phyloP scores from a whole-genome alignment of 2,329 filamentous ascomycete species.

The Pleurostoma richardsiae region DNA sequence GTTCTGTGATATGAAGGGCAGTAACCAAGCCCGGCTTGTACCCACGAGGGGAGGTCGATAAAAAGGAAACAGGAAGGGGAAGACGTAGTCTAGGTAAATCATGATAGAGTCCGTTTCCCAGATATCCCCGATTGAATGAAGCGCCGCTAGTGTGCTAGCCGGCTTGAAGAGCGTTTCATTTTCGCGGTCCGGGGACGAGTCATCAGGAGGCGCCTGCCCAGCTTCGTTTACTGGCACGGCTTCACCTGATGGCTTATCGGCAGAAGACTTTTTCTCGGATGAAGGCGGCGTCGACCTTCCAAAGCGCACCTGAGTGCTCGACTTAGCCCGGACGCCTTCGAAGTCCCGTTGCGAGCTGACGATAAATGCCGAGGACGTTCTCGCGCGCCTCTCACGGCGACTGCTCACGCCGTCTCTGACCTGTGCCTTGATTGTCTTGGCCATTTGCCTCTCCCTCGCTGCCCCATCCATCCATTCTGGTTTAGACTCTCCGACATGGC shows the following conservation, averaged over 20 bases:
- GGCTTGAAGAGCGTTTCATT: too few species aligned
- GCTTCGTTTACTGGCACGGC: too few species aligned
- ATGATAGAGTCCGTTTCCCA: slow-evolving; percentile 30
- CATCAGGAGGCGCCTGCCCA: too few species aligned
- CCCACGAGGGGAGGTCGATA: slow-evolving; percentile 46
- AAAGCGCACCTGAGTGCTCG: too few species aligned
- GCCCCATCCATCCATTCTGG: slow-evolving; percentile 56
- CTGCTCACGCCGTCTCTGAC: slow-evolving; percentile 48
- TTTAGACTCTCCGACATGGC: slow-evolving; percentile 45
- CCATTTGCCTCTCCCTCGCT: slow-evolving; percentile 41
- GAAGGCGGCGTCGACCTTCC: too few species aligned
- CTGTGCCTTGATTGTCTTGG: slow-evolving; percentile 48
- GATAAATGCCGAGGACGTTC: background rate
- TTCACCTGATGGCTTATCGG: too few species aligned
- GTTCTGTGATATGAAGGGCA: slow-evolving; percentile 46
- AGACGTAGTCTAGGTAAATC: slow-evolving; percentile 52
- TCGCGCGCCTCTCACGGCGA: slow-evolving; percentile 33
- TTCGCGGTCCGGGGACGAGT: too few species aligned
- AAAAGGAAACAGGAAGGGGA: slow-evolving; percentile 54
- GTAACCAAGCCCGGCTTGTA: slow-evolving; percentile 49
- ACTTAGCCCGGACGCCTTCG: background rate
- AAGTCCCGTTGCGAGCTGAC: background rate
- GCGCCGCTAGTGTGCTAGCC: too few species aligned
- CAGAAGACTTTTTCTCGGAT: too few species aligned
- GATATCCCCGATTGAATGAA: too few species aligned